Evolutionary conservation across 805 yeast species (phyloP).

Genomic region (Danielia reshetovae): DNA sequence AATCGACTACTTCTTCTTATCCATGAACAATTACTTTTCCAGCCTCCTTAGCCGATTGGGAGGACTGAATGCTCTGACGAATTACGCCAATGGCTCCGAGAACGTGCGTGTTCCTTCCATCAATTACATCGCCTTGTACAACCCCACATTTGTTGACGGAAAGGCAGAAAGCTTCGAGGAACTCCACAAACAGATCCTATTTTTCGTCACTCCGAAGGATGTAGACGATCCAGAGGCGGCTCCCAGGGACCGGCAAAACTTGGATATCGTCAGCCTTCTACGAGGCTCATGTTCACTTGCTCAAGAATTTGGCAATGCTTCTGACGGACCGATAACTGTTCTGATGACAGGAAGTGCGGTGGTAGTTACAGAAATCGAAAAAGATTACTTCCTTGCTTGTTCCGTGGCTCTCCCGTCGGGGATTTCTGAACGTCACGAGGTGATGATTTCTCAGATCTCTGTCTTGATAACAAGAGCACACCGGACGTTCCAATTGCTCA

Average conservation of each 20-base stretch:
- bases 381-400: constrained; percentile 24
- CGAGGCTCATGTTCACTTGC: constrained; percentile 34
- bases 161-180: constrained; percentile 28
- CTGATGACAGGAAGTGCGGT: constrained; percentile 24
- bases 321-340: constrained; percentile 18
- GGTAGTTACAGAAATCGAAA: constrained; percentile 23
- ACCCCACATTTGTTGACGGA: constrained; percentile 24
- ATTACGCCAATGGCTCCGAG: too few relatives aligned
- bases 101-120: constrained; percentile 9
- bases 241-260: constrained; percentile 16
- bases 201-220: constrained; percentile 20
- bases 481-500: constrained; percentile 23
- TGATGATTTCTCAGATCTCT: constrained; percentile 24
- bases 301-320: constrained; percentile 17
- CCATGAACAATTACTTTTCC: constrained; percentile 28
- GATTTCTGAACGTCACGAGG: constrained; percentile 13
- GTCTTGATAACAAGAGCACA: constrained; percentile 20
- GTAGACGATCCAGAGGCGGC: constrained; percentile 3
- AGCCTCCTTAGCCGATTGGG: constrained; percentile 28
- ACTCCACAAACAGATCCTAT: constrained; percentile 29
- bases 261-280: constrained; percentile 32
- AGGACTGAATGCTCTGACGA: too few relatives aligned
- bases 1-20: too few relatives aligned
- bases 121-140: constrained; percentile 28
- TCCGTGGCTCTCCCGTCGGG: constrained; percentile 16